Evolutionary conservation across 108 stramenopile species (phyloP).

Genomic region (Halocafeteria seosinensis): DNA sequence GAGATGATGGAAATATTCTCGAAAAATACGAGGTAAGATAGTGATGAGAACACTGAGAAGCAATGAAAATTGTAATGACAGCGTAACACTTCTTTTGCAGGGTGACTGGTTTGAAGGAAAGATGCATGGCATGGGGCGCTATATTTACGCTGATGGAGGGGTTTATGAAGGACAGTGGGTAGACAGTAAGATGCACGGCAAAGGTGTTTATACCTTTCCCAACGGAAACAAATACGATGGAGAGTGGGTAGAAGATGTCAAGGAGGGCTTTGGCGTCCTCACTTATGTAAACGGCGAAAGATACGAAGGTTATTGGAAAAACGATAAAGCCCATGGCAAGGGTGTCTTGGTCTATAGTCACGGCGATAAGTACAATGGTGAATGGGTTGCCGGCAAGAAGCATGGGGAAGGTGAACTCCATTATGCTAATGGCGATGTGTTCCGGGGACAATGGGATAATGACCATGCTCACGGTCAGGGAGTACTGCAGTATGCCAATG

Average conservation of each 20-base stretch:
- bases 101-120: conserved; percentile 13
- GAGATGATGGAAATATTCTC: background rate
- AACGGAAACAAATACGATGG: conserved; percentile 55
- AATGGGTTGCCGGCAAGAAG: conserved; percentile 14
- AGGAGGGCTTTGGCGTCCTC: conserved; percentile 66
- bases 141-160: conserved; percentile 13
- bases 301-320: conserved; percentile 48
- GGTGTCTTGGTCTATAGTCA: conserved; percentile 35
- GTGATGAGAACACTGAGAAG: conserved; percentile 19
- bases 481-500: conserved; percentile 22
- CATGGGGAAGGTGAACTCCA: conserved; percentile 28
- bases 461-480: conserved; percentile 28
- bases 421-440: conserved; percentile 33
- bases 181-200: conserved; percentile 9
- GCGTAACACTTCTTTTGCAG: conserved; percentile 12
- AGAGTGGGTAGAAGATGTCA: conserved; percentile 58
- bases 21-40: conserved; percentile 28
- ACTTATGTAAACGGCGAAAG: conserved; percentile 59
- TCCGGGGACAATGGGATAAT: conserved; percentile 38
- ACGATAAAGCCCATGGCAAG: conserved; percentile 52
- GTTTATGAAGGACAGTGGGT: conserved; percentile 17
- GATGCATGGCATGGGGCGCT: conserved; percentile 17
- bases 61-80: conserved; percentile 4
- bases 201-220: conserved; percentile 18
- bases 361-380: conserved; percentile 33